Evolutionary conservation across 2,329 filamentous ascomycete genomes (phyloP), one percentile per base, ranked within the genome.

Genomic region (Botrytis medusae): DNA sequence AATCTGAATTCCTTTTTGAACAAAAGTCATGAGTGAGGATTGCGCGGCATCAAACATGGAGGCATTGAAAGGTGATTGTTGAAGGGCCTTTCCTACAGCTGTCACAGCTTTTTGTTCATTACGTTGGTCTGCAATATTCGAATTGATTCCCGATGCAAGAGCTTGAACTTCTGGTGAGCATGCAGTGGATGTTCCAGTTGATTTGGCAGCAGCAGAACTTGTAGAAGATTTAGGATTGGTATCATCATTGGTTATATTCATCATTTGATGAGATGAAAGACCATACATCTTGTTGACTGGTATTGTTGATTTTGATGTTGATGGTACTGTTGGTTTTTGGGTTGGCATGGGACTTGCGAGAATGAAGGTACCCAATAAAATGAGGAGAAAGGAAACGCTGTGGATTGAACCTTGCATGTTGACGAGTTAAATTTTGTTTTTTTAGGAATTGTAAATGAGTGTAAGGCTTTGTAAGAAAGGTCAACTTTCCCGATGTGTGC

Each of bases 81-180:
- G 63, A 8, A 78, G 64, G 2, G 77, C 71, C 14, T 72, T 67
- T 4, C 74, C 75, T 10, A 78, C 65, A 9, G 74, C 71, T 18
- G 62, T 74, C 9, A 76, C 76, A 44, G 76, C 76, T 2, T 69
- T 61, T 34, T 74, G 42, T 37, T 77, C 77, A 60, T 78, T 77
- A 44, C 69, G 70, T 69, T 77, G 76, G 44, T 77, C 77, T 25
- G 69, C 76, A 69, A 78, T 78, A 44, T 77, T 78, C 63, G 72
- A 64, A 46, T 57, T 61, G 44, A 78, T 78, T 9, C 77, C 77
- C 1, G 70, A 51, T 34, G 77, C 77, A 18, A 78, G 75, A 14
- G 75, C 75, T 25, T 72, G 42, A 3, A 77, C 74, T 32, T 67
- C 61, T 5, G 73, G n/a, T 18, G 74, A 75, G 48, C 76, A 78